Percentiles rank a stretch among this genome's conserved stretches.
These are phyloP conservation scores for Ilex asprella DNA, from an alignment of 257 asterid genomes.

Conservation along the genomic window DNA sequence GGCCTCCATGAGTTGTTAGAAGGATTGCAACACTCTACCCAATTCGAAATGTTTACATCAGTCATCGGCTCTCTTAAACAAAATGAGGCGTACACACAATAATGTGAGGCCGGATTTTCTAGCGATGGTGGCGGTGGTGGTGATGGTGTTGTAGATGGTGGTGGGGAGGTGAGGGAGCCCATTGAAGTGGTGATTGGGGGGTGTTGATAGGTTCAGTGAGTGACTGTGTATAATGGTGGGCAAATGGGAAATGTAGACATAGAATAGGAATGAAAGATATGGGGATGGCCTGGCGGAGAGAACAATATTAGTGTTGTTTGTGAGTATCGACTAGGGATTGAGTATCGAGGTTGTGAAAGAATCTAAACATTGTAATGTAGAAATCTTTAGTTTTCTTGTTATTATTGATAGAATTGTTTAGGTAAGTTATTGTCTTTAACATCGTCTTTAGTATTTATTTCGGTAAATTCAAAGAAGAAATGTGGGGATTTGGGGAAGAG, in stretches of 20 bases:
- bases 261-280: not conserved
- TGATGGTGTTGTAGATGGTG: constrained; percentile 7
- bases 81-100: constrained; percentile 27
- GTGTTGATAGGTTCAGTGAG: not conserved
- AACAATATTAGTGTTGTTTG: constrained; percentile 11
- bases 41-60: constrained; percentile 15
- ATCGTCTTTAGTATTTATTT: too few relatives aligned
- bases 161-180: constrained; percentile 13
- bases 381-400: constrained; percentile 4
- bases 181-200: constrained; percentile 4
- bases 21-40: constrained; percentile 33
- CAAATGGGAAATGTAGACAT: constrained; percentile 3
- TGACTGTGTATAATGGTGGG: not conserved
- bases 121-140: not conserved
- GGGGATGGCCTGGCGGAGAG: constrained; percentile 5
- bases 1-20: constrained; percentile 16
- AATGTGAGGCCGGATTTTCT: constrained; percentile 7
- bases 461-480: too few relatives aligned
- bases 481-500: not conserved
- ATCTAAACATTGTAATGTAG: not conserved
- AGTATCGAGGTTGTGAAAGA: constrained; percentile 5
- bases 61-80: constrained; percentile 17
- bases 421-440: not conserved
- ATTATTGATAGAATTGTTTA: constrained; percentile 1
- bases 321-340: too few relatives aligned